Conservation (phyloP, 169 alveolate species). For the Cyclospora cayetanensis region DNA sequence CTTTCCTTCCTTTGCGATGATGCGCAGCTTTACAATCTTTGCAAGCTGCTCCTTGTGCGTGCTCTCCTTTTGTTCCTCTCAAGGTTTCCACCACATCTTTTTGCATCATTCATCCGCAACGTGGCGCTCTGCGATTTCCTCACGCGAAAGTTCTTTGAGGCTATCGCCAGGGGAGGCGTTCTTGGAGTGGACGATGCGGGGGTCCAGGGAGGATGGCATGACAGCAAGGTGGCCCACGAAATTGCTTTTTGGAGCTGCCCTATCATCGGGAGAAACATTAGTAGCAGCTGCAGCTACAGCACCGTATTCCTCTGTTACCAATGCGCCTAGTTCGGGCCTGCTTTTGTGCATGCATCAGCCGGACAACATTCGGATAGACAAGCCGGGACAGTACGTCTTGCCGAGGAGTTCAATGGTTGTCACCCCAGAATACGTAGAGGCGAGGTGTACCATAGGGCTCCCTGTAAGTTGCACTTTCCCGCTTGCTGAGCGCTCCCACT, state of each 20-base stretch:
- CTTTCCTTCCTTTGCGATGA: background rate
- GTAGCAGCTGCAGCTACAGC: no score
- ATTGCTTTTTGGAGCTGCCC: no score
- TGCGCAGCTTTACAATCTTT: background rate
- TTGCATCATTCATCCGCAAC: slow-evolving; percentile 62
- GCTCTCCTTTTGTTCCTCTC: background rate
- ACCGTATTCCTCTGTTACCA: no score
- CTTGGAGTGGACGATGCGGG: slow-evolving; percentile 6
- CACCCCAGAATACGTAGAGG: slow-evolving; percentile 61
- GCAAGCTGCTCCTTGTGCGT: no score
- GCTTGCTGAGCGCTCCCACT: background rate
- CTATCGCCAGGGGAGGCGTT: slow-evolving; percentile 49
- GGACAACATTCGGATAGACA: slow-evolving; percentile 66
- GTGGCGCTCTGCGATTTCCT: slow-evolving; percentile 78
- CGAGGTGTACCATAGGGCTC: slow-evolving; percentile 62
- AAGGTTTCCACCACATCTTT: slow-evolving; percentile 75
- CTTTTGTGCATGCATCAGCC: slow-evolving; percentile 39
- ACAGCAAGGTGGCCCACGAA: slow-evolving; percentile 71
- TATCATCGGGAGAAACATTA: no score
- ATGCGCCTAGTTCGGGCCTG: background rate
- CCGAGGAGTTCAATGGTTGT: slow-evolving; percentile 60
- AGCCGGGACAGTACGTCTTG: slow-evolving; percentile 70
- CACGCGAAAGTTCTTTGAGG: slow-evolving; percentile 44
- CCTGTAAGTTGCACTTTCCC: slow-evolving; percentile 39
- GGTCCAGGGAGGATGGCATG: slow-evolving; percentile 65